These are phyloP conservation scores for Carnegiea gigantea DNA, from an alignment of 179 eudicot species.

Conservation along the genomic window DNA sequence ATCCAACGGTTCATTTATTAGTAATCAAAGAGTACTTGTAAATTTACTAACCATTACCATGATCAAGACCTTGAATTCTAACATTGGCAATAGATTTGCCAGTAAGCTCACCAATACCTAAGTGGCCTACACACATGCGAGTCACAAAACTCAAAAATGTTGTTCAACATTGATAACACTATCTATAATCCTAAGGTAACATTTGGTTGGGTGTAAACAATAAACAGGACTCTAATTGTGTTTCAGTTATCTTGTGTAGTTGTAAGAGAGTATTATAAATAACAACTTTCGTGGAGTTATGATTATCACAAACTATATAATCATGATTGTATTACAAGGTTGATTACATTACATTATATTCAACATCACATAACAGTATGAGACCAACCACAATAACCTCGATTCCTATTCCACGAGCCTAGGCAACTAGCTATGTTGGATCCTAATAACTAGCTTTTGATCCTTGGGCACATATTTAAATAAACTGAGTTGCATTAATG, in stretches of 20 bases:
- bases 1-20: too few relatives aligned
- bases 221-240: too few relatives aligned
- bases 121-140: constrained; percentile 39
- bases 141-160: constrained; percentile 48
- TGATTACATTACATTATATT: too few relatives aligned
- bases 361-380: neutral
- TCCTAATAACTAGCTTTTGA: too few relatives aligned
- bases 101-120: constrained; percentile 47
- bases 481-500: too few relatives aligned
- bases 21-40: neutral
- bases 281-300: too few relatives aligned
- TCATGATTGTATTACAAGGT: too few relatives aligned
- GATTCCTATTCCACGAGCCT: constrained; percentile 44
- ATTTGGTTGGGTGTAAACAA: too few relatives aligned
- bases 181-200: constrained; percentile 26
- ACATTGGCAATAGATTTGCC: constrained; percentile 53
- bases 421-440: constrained; percentile 21
- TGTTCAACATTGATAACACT: constrained; percentile 41
- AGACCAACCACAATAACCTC: constrained; percentile 40
- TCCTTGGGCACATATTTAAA: too few relatives aligned
- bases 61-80: constrained; percentile 58
- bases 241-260: too few relatives aligned
- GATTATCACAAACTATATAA: too few relatives aligned
- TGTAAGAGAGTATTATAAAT: too few relatives aligned
- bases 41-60: constrained; percentile 41